Conservation (phyloP, 768 basidiomycete genomes). For the Panus rudis region DNA sequence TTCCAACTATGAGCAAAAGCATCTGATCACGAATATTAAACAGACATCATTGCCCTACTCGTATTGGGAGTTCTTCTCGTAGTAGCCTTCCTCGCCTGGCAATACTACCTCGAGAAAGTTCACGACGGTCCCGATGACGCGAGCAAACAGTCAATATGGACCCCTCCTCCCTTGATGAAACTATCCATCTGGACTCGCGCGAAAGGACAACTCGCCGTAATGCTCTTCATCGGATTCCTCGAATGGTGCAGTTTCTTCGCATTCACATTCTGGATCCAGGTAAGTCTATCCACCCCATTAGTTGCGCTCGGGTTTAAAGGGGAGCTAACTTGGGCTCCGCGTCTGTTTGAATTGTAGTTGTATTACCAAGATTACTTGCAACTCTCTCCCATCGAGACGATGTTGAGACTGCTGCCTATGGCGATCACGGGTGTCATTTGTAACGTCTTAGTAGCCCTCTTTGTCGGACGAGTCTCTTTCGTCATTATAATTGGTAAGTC, state of each 20-base stretch:
- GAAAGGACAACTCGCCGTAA: conserved; percentile 52
- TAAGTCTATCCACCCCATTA: conserved; percentile 11
- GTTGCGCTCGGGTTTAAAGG: conserved; percentile 18
- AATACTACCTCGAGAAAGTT: conserved; percentile 46
- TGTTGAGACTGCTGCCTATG: conserved; percentile 68
- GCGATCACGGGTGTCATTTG: conserved; percentile 55
- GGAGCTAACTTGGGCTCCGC: not conserved
- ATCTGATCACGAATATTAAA: conserved; percentile 2
- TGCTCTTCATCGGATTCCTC: conserved; percentile 57
- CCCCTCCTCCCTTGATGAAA: conserved; percentile 60
- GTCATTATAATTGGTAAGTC: conserved; percentile 50
- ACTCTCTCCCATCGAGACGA: conserved; percentile 50
- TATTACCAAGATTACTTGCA: conserved; percentile 65
- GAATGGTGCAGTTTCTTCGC: conserved; percentile 52
- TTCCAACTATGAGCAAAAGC: not conserved
- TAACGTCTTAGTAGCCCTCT: conserved; percentile 57
- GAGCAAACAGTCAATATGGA: conserved; percentile 20
- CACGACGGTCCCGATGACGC: conserved; percentile 11
- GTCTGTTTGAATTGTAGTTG: conserved; percentile 38
- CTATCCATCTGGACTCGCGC: conserved; percentile 57
- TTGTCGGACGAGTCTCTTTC: conserved; percentile 48
- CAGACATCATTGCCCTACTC: conserved; percentile 68
- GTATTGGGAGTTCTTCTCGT: conserved; percentile 54
- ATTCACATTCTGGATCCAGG: conserved; percentile 48
- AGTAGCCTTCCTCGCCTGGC: conserved; percentile 56